A percentile compares a stretch with the other conserved stretches of the same genome.
Conservation (phyloP, 1,139 yeast genomes). For the Candida labiduridarum region DNA sequence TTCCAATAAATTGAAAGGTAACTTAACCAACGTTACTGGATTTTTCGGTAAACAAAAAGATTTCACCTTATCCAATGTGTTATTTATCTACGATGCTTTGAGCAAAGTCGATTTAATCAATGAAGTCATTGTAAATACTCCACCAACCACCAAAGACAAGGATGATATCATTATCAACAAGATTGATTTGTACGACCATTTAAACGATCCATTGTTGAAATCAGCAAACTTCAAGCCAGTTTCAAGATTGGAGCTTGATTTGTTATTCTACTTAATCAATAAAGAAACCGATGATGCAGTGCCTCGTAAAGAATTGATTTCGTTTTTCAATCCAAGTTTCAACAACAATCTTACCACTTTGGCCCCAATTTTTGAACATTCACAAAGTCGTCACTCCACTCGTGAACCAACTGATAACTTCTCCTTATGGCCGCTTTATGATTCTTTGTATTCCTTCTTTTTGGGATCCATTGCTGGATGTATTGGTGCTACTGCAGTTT, state of each 20-base stretch:
- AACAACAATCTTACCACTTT: conserved; percentile 38
- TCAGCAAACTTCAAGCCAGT: conserved; percentile 55
- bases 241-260: conserved; percentile 44
- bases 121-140: conserved; percentile 61
- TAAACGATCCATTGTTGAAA: conserved; percentile 54
- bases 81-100: conserved; percentile 46
- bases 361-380: conserved; percentile 46
- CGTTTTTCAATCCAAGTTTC: conserved; percentile 50
- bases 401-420: conserved; percentile 41
- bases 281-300: conserved; percentile 46
- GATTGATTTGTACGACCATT: conserved; percentile 44
- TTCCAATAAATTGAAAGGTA: conserved; percentile 39
- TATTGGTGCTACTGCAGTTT: conserved; percentile 97
- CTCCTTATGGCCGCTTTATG: conserved; percentile 64
- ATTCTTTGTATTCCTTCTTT: conserved; percentile 83
- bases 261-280: conserved; percentile 52
- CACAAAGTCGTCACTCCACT: conserved; percentile 36
- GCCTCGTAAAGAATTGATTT: conserved; percentile 54
- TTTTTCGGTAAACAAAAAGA: conserved; percentile 34
- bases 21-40: conserved; percentile 38
- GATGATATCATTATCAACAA: conserved; percentile 49
- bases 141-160: conserved; percentile 48
- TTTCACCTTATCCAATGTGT: conserved; percentile 45
- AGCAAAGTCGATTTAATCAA: conserved; percentile 54
- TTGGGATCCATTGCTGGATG: conserved; percentile 97